phyloP scores from a whole-genome alignment of 306 rosid species.

The Dicorynia guianensis region DNA sequence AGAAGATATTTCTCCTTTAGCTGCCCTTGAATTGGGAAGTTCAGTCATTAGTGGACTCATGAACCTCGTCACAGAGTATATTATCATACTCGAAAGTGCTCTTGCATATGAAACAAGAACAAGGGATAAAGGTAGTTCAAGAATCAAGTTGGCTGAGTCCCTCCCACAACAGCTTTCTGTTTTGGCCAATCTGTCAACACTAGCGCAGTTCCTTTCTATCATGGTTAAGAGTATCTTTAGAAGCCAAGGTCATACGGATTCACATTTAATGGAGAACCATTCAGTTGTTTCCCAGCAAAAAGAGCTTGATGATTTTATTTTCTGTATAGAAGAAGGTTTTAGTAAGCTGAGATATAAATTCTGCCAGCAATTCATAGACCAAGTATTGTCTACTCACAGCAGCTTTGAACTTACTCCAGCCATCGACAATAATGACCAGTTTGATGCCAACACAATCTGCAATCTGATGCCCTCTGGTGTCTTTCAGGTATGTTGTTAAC shows the following conservation, averaged over 20 bases:
- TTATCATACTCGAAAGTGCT: slow-evolving; percentile 56
- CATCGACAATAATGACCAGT: slow-evolving; percentile 39
- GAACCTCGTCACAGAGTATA: slow-evolving; percentile 63
- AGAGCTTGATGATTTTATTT: slow-evolving; percentile 54
- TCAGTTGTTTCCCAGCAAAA: slow-evolving; percentile 40
- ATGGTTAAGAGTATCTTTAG: slow-evolving; percentile 48
- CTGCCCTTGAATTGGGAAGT: slow-evolving; percentile 65
- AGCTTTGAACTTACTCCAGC: slow-evolving; percentile 43
- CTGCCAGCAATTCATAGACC: slow-evolving; percentile 55
- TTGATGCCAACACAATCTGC: slow-evolving; percentile 36
- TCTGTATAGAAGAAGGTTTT: slow-evolving; percentile 55
- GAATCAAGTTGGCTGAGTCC: slow-evolving; percentile 57
- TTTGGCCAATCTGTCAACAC: slow-evolving; percentile 67
- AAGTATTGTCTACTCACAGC: slow-evolving; percentile 41
- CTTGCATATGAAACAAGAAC: slow-evolving; percentile 44
- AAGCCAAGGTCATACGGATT: slow-evolving; percentile 29
- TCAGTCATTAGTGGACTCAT: slow-evolving; percentile 55
- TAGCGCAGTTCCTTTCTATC: slow-evolving; percentile 50
- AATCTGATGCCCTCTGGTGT: slow-evolving; percentile 59
- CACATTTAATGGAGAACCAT: slow-evolving; percentile 36
- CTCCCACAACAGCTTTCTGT: slow-evolving; percentile 65
- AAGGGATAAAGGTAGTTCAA: slow-evolving; percentile 45
- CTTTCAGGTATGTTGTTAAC: slow-evolving; percentile 60
- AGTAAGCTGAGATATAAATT: slow-evolving; percentile 61
- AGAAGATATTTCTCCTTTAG: slow-evolving; percentile 60